These are phyloP conservation scores for Rutstroemia sydowiana DNA, from an alignment of 2,329 filamentous ascomycete species.

Conservation along the genomic window DNA sequence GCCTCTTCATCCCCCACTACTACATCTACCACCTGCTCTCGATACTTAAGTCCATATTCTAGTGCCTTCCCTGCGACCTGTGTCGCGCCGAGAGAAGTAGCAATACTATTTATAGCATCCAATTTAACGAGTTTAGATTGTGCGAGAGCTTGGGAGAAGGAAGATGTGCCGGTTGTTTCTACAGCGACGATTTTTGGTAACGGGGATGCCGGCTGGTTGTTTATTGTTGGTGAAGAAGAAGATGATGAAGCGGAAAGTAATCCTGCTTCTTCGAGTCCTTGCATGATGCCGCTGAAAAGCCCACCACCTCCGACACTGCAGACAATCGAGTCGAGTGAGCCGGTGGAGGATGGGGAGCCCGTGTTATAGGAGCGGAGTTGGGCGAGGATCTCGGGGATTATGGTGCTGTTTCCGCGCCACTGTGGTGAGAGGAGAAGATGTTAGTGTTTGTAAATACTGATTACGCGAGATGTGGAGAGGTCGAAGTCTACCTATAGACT, in stretches of 20 bases:
- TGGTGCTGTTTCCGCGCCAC: conserved; percentile 56
- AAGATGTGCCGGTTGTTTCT: conserved; percentile 70
- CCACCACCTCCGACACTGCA: conserved; percentile 79
- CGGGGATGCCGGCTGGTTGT: not conserved
- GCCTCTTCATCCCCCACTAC: conserved; percentile 72
- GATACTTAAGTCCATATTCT: conserved; percentile 44
- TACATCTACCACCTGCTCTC: conserved; percentile 47
- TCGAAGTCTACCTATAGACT: not conserved
- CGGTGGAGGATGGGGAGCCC: not conserved
- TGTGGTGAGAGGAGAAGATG: not conserved
- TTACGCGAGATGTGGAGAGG: not conserved
- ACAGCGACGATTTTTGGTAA: conserved; percentile 56
- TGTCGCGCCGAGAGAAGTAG: conserved; percentile 66
- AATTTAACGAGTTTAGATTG: conserved; percentile 54
- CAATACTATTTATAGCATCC: conserved; percentile 65
- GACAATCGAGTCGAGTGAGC: conserved; percentile 55
- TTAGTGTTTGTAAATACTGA: not conserved
- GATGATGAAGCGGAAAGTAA: not conserved
- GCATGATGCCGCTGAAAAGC: conserved; percentile 67
- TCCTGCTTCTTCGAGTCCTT: conserved; percentile 38
- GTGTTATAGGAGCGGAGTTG: not conserved
- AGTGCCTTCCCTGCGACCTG: conserved; percentile 63
- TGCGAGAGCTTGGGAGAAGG: conserved; percentile 54
- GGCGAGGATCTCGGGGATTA: conserved; percentile 39
- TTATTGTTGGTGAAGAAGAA: no score